Evolutionary conservation across 1,139 yeast species (phyloP), one percentile per base, ranked within the genome.

Genomic region (Candida sanyaensis): DNA sequence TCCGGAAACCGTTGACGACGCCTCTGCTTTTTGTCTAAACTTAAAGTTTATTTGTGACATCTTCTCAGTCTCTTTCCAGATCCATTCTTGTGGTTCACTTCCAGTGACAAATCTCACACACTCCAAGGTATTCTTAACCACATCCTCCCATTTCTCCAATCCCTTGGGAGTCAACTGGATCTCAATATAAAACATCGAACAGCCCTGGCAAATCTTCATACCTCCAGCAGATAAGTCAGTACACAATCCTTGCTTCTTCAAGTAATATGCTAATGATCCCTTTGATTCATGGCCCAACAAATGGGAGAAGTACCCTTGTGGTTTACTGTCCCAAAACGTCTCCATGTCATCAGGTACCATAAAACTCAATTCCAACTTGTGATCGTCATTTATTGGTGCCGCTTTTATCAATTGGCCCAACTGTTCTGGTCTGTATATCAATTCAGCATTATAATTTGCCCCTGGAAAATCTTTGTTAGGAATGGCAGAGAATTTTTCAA

Each of bases 241-340:
- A 5, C 91, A 96, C 90, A 93, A 89, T 9, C 93, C 88, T 51
- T 58, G 57, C 38, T 72, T 68, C 66, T 91, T 92, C 54, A 92
- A 77, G 55, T 75, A 78, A 47, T 84, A 78, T 34, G 89, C 73
- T 13, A 93, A 66, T 1, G 97, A 89, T 1, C 98, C 98, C 46
- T 83, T 76, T 46, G 80, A 89, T 69, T 93, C 98, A 64, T 93
- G 98, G 31, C 99, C 98, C 48, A 93, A 69, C 49, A 93, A 73
- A 64, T 92, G 97, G 26, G 93, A 81, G 56, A 74, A 78, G 64
- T 90, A 88, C 46, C 77, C 80, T 10, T 80, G 76, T 0, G 97
- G 96, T 56, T 82, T 83, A 27, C 80, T 75, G 43, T 79, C 78
- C 88, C 93, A 88, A 47, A 77, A 67, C 12, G 69, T 67, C 31